Percentiles rank a stretch among this genome's conserved stretches.
Evolutionary conservation across 2,329 filamentous ascomycete species (phyloP).

Genomic region (Fonsecaea erecta): DNA sequence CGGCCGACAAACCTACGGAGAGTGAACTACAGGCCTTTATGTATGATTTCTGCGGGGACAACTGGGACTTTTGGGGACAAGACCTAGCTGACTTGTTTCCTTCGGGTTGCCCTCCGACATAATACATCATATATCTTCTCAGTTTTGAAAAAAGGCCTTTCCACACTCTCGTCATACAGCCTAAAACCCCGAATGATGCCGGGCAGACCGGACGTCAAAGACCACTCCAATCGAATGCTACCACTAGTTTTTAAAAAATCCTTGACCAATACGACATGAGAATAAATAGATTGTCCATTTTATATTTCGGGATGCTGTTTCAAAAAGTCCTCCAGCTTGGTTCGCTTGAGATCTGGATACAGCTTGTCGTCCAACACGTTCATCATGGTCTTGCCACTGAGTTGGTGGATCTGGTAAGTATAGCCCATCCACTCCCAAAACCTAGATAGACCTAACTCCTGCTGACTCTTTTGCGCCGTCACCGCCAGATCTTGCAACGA

Average conservation of each 20-base stretch:
- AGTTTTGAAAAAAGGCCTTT: background rate
- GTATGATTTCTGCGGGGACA: constrained; percentile 19
- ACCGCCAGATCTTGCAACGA: background rate
- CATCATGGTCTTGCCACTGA: constrained; percentile 8
- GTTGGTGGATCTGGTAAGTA: constrained; percentile 14
- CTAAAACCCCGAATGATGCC: background rate
- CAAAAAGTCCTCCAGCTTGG: constrained; percentile 3
- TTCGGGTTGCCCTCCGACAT: background rate
- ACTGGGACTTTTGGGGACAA: constrained; percentile 12
- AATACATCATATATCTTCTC: too few relatives aligned
- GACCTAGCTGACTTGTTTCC: constrained; percentile 12
- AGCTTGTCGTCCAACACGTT: background rate
- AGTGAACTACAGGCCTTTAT: constrained; percentile 16
- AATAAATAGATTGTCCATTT: background rate
- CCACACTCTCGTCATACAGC: background rate
- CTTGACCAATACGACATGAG: too few relatives aligned
- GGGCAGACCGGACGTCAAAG: background rate
- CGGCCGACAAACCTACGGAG: background rate
- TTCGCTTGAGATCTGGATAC: background rate
- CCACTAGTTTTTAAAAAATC: too few relatives aligned
- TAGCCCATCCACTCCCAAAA: constrained; percentile 16
- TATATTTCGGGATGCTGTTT: constrained; percentile 8
- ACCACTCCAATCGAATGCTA: background rate
- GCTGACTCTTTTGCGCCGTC: background rate
- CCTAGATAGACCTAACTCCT: constrained; percentile 6